phyloP scores from a whole-genome alignment of 176 grass and related monocot genomes.

The Cenchrus americanus region DNA sequence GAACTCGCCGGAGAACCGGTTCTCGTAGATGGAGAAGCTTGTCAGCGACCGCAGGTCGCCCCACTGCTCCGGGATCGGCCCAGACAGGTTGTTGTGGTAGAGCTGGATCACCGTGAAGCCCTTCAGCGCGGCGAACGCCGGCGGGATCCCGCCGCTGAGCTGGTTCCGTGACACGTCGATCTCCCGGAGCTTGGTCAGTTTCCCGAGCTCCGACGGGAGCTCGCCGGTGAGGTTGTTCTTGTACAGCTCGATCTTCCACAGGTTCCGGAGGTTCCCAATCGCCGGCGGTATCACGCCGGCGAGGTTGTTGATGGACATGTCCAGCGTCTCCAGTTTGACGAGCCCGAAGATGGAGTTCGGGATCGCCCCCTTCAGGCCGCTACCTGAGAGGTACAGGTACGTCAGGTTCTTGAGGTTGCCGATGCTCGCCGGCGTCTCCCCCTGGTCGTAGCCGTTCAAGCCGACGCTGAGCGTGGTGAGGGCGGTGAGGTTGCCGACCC shows the following conservation, averaged over 20 bases:
- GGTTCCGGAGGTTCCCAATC: conserved; percentile 60
- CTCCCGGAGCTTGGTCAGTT: conserved; percentile 49
- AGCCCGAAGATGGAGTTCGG: conserved; percentile 67
- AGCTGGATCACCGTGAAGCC: conserved; percentile 70
- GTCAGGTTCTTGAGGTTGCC: conserved; percentile 84
- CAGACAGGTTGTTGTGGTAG: conserved; percentile 70
- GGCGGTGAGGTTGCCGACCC: conserved; percentile 47
- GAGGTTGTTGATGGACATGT: conserved; percentile 68
- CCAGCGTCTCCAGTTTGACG: conserved; percentile 59
- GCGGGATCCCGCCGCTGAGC: conserved; percentile 58
- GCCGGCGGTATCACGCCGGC: conserved; percentile 49
- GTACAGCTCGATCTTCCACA: conserved; percentile 82
- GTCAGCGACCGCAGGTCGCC: conserved; percentile 52
- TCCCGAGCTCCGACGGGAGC: conserved; percentile 63
- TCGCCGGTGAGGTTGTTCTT: conserved; percentile 67
- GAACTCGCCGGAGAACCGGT: conserved; percentile 68
- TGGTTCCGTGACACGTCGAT: conserved; percentile 75
- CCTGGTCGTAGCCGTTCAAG: conserved; percentile 52
- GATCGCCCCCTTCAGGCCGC: conserved; percentile 57
- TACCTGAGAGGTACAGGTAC: conserved; percentile 59
- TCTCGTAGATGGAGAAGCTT: conserved; percentile 75
- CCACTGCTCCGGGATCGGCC: conserved; percentile 60
- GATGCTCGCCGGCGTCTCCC: conserved; percentile 57
- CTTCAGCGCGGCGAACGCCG: conserved; percentile 51
- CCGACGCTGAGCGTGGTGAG: conserved; percentile 60